Base-by-base conservation (phyloP, 169 alveolate genomes). In the Perkinsus olseni region DNA sequence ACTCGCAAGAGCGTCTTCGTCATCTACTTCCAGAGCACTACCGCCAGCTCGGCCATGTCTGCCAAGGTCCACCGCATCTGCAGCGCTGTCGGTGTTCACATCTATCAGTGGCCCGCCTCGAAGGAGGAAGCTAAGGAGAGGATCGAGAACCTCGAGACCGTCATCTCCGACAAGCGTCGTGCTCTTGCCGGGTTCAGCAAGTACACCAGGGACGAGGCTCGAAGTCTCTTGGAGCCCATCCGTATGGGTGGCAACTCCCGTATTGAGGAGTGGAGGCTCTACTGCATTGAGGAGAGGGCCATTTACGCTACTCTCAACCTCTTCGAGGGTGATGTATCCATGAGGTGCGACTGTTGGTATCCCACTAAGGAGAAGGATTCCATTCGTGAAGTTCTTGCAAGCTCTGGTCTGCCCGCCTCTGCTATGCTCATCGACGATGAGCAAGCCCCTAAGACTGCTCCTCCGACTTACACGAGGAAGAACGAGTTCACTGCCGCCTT, bases 381-480 rank as follows among this genome's bases (percentile, higher is more conserved):
- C 50, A 96, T 98, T 6, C 94, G 98, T 40, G 96, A 96, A 62
- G 95, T 96, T 39, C 92, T 97, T 28, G 82, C 82, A 13, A 62
- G 82, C 34, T 13, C 82, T 24, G 82, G 82, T 28, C 31, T 62
- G 82, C 36, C 82, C 31, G 82, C 82, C 17, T 62, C 82, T 8
- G 82, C 82, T 28, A 62, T 62, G 82, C 82, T 62, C 17, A 62
- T 62, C 17, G 82, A 62, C 17, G 82, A 62, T 28, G 37, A 62
- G 17, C 82, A 62, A 0, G 82, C 13, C 31, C 82, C 82, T 28
- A 62, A 62, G 82, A 28, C 82, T 3, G 34, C 34, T 0, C 99
- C 99, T 38, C 99, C 99, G 20, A 99, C 99, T 13, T 98, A 98
- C 94, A 97, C 98, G 93, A 97, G 98, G 95, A 96, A 98, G 31